phyloP scores from a whole-genome alignment of 306 rosid genomes.

The Quercus parvula region DNA sequence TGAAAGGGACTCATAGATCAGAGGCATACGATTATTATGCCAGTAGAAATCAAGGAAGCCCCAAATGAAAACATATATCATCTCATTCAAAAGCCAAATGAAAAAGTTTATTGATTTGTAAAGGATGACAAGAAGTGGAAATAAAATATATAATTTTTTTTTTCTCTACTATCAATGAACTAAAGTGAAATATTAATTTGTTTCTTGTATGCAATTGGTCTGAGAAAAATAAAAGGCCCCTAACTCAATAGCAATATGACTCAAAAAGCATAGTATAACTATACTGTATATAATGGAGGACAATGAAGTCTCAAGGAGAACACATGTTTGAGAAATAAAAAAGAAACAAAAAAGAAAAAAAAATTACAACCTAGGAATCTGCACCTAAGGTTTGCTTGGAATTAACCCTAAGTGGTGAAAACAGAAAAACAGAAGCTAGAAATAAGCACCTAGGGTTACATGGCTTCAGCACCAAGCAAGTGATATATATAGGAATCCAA shows the following conservation, averaged over 20 bases:
- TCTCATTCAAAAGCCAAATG: background rate
- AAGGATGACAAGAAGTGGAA: background rate
- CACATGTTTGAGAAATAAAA: too few species aligned
- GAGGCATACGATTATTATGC: background rate
- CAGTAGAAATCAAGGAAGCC: background rate
- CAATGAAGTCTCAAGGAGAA: too few species aligned
- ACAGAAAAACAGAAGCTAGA: too few species aligned
- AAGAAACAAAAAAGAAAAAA: too few species aligned
- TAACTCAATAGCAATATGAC: background rate
- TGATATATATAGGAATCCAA: too few species aligned
- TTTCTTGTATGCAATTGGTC: background rate
- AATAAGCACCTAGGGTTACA: too few species aligned
- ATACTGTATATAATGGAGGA: background rate
- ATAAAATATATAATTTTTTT: too few species aligned
- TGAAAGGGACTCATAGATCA: background rate
- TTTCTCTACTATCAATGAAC: background rate
- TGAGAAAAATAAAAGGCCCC: background rate
- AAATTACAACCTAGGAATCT: too few species aligned
- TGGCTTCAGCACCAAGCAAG: too few species aligned
- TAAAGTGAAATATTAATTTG: background rate
- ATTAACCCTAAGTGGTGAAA: too few species aligned
- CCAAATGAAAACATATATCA: background rate
- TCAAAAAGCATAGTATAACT: background rate
- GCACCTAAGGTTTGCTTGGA: too few species aligned
- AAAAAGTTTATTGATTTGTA: background rate